phyloP scores from a whole-genome alignment of 176 grass and related monocot species.

The Bonia amplexicaulis region DNA sequence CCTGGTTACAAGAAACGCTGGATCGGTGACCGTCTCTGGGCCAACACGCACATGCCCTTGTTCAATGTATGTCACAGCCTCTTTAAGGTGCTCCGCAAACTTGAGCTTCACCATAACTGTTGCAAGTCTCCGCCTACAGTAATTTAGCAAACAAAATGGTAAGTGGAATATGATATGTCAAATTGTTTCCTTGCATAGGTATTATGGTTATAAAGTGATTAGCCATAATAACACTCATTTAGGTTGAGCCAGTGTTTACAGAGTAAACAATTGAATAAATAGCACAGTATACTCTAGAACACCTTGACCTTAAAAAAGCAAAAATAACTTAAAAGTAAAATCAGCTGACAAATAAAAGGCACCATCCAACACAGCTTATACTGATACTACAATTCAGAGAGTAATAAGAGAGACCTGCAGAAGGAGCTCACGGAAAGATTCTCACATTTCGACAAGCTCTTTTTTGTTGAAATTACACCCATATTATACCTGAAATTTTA shows the following conservation, averaged over 20 bases:
- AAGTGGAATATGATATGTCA: neutral
- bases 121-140: slow-evolving; percentile 62
- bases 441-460: slow-evolving; percentile 62
- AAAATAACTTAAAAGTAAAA: neutral
- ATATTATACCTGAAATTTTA: slow-evolving; percentile 65
- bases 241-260: neutral
- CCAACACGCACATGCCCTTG: slow-evolving; percentile 81
- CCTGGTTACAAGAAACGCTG: slow-evolving; percentile 82
- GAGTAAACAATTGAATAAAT: neutral
- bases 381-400: neutral
- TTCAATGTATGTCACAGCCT: slow-evolving; percentile 86
- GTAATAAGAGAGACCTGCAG: slow-evolving; percentile 46
- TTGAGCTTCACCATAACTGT: slow-evolving; percentile 76
- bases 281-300: neutral
- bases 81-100: slow-evolving; percentile 79
- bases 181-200: neutral
- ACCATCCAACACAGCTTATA: neutral
- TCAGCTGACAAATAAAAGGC: neutral
- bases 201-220: neutral
- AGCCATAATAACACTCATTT: neutral
- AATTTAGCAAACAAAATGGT: neutral
- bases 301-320: neutral
- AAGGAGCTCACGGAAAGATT: slow-evolving; percentile 71
- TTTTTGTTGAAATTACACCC: slow-evolving; percentile 72
- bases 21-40: slow-evolving; percentile 65